Evolutionary conservation across 179 eudicot species (phyloP).

Genomic region (Drosera spatulata): DNA sequence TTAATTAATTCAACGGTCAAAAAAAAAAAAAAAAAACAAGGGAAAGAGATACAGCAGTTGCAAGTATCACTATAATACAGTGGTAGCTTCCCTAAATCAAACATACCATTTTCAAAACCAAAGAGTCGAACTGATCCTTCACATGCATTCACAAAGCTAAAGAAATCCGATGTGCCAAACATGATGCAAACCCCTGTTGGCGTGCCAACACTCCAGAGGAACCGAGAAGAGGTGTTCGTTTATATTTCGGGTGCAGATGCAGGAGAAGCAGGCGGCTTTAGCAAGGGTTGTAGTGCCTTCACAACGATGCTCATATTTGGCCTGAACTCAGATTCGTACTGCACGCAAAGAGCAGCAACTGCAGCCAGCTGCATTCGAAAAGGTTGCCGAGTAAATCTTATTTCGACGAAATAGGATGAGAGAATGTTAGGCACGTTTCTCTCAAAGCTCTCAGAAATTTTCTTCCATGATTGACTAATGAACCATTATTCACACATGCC

Average conservation of each 20-base stretch:
- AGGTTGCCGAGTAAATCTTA: not conserved
- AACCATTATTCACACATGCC: no score
- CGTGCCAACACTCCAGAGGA: not conserved
- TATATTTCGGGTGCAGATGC: not conserved
- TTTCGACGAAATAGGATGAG: not conserved
- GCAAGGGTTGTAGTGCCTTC: constrained; percentile 45
- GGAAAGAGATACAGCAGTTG: no score
- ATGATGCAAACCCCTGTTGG: no score
- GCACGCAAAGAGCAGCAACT: constrained; percentile 43
- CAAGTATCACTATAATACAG: no score
- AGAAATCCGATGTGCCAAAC: no score
- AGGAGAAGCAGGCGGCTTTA: constrained; percentile 19
- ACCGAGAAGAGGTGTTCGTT: not conserved
- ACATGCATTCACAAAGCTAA: not conserved
- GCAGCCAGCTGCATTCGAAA: constrained; percentile 35
- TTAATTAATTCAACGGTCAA: no score
- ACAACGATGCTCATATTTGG: constrained; percentile 50
- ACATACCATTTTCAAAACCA: no score
- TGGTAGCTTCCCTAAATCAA: no score
- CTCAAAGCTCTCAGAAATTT: no score
- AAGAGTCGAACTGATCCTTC: not conserved
- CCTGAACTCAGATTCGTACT: constrained; percentile 41
- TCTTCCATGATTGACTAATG: no score
- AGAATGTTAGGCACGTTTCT: not conserved
- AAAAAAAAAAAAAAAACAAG: no score